Evolutionary conservation across 805 yeast species (phyloP), one percentile per base, ranked within the genome.

Genomic region (Wickerhamiella alocasiicola): DNA sequence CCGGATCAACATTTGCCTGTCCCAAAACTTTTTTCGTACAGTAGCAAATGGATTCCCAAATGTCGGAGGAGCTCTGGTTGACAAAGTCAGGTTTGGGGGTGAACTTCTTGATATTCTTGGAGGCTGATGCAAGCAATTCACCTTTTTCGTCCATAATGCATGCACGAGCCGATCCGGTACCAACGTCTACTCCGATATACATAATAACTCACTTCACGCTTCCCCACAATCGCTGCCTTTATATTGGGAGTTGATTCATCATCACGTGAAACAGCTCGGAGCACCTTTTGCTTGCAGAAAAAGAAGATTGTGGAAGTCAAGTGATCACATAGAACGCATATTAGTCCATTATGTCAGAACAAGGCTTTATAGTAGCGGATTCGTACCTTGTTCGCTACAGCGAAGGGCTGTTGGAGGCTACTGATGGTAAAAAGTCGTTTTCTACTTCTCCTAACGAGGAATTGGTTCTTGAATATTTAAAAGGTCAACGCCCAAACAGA

Each of bases 111-210:
- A 63, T 94, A 63, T 43, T 79, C 71, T 85, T 70, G 53, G 87
- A 85, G 15, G 87, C 74, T 38, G 85, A 62, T 4, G 63, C 57
- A 37, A 83, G 62, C 40, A 91, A 85, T 32, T 80, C 76, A 36
- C 97, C 97, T 31, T 70, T 65, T 52, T 76, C 72, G 58, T 87
- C 91, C 47, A 88, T 82, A 12, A 91, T 66, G 53, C 95, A 88
- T 4, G 97, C 97, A 48, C 98, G 69, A 5, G 95, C 96, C 2
- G 94, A 81, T 12, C 97, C 98, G 0, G 97, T 87, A n/a, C 98
- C 98, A 19, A 91, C 93, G 55, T 83, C 95, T 6, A 83, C 85
- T 41, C 95, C 95, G 42, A 83, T 72, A 54, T 76, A 82, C 53
- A 51, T 50, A 4, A 17, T 27, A 6, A 13, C 13, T 27, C 7